Evolutionary conservation across 2,329 filamentous ascomycete genomes (phyloP).

Genomic region (Colletotrichum tanaceti): DNA sequence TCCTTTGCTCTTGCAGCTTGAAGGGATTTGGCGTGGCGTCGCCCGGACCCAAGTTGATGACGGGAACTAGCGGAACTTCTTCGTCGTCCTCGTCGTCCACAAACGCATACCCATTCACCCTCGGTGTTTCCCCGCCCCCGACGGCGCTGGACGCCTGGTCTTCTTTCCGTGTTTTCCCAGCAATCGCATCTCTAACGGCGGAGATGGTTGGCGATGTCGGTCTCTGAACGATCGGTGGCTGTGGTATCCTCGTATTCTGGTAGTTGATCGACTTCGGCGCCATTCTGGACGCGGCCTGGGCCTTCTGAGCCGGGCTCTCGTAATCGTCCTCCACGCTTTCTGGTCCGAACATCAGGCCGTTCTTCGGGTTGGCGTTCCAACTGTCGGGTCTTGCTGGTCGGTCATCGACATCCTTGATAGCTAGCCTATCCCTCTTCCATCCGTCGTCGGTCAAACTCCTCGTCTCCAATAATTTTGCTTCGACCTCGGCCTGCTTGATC

Average conservation of each 20-base stretch:
- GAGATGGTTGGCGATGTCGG: slow-evolving; percentile 87
- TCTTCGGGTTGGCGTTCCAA: slow-evolving; percentile 81
- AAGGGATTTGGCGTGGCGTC: slow-evolving; percentile 82
- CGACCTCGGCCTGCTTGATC: slow-evolving; percentile 73
- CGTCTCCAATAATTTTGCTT: slow-evolving; percentile 62
- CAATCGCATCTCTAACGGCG: slow-evolving; percentile 85
- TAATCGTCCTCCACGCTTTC: slow-evolving; percentile 71
- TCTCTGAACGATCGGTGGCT: slow-evolving; percentile 54
- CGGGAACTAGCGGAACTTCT: slow-evolving; percentile 47
- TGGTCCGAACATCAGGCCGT: slow-evolving; percentile 87
- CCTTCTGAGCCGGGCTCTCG: slow-evolving; percentile 73
- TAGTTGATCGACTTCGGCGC: slow-evolving; percentile 83
- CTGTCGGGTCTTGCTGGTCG: slow-evolving; percentile 81
- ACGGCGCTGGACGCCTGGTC: slow-evolving; percentile 69
- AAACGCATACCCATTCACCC: slow-evolving; percentile 93
- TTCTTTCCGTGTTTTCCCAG: slow-evolving; percentile 72
- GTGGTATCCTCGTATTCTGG: slow-evolving; percentile 82
- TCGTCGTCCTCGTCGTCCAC: slow-evolving; percentile 82
- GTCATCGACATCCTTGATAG: slow-evolving; percentile 74
- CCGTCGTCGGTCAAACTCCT: slow-evolving; percentile 66
- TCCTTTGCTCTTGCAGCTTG: slow-evolving; percentile 78
- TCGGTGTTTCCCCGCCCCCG: slow-evolving; percentile 81
- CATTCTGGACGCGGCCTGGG: slow-evolving; percentile 77
- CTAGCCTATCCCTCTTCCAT: slow-evolving; percentile 66
- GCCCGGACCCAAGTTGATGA: slow-evolving; percentile 68